Percentiles rank a stretch among this genome's conserved stretches.
phyloP scores from a whole-genome alignment of 2,329 filamentous ascomycete genomes.

The Fusarium floridanum region DNA sequence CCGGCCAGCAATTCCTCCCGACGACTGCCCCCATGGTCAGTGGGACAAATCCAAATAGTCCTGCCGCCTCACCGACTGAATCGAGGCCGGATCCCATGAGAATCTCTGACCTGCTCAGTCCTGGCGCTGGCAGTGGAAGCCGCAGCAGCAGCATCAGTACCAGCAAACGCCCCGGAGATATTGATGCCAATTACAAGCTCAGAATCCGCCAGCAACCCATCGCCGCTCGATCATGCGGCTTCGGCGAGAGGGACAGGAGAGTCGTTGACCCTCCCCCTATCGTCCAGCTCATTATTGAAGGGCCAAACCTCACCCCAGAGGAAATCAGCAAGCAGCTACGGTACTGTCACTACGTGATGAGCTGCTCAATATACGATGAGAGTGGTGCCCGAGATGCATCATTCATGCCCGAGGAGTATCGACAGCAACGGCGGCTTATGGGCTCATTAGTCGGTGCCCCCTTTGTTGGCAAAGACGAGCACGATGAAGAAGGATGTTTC shows the following conservation, averaged over 20 bases:
- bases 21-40: neutral
- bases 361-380: slow-evolving; percentile 82
- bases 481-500: slow-evolving; percentile 81
- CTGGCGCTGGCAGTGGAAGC: neutral
- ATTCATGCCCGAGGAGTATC: slow-evolving; percentile 77
- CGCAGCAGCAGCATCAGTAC: neutral
- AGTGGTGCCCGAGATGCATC: slow-evolving; percentile 76
- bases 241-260: slow-evolving; percentile 83
- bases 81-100: slow-evolving; percentile 40
- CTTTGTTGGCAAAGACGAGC: slow-evolving; percentile 81
- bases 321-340: slow-evolving; percentile 66
- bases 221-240: slow-evolving; percentile 84
- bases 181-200: slow-evolving; percentile 48
- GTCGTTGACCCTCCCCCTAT: slow-evolving; percentile 89
- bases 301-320: slow-evolving; percentile 65
- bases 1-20: slow-evolving; percentile 17
- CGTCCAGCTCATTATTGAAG: slow-evolving; percentile 77
- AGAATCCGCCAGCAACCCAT: slow-evolving; percentile 81
- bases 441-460: slow-evolving; percentile 82
- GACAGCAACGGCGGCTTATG: slow-evolving; percentile 82
- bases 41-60: slow-evolving; percentile 12
- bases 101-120: slow-evolving; percentile 40
- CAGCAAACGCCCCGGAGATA: slow-evolving; percentile 6
- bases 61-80: slow-evolving; percentile 28
- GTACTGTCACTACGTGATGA: slow-evolving; percentile 77